Conservation (phyloP, 345 rosid genomes). For the Gossypium bickii region DNA sequence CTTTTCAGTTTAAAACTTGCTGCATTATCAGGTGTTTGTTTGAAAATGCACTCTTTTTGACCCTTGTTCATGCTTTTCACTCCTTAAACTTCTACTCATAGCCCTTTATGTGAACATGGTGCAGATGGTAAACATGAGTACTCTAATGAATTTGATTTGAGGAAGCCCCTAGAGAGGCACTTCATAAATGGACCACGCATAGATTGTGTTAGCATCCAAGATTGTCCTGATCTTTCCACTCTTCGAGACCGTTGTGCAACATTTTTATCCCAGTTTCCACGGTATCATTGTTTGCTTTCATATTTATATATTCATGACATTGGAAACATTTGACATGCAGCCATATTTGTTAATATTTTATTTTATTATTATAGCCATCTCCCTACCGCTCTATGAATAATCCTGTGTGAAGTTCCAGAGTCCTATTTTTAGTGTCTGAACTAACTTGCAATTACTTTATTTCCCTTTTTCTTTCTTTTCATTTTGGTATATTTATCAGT, state of each 20-base stretch:
- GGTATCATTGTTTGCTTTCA: slow-evolving; percentile 36
- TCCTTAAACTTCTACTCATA: background rate
- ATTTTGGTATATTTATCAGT: background rate
- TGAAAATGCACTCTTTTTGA: background rate
- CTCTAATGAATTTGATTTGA: slow-evolving; percentile 82
- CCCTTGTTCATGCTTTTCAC: background rate
- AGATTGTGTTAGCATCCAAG: slow-evolving; percentile 70
- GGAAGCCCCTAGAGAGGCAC: slow-evolving; percentile 91
- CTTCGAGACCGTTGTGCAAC: slow-evolving; percentile 50
- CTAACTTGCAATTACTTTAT: background rate
- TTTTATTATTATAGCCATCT: slow-evolving; percentile 4
- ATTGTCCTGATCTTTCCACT: slow-evolving; percentile 46
- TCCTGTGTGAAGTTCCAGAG: background rate
- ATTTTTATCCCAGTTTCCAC: slow-evolving; percentile 59
- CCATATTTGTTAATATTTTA: background rate
- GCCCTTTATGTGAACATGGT: slow-evolving; percentile 17
- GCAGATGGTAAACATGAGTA: slow-evolving; percentile 65
- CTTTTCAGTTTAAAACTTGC: background rate
- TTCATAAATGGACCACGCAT: slow-evolving; percentile 44
- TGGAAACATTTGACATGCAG: background rate
- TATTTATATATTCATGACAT: background rate
- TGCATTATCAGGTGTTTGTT: background rate
- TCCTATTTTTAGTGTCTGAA: background rate
- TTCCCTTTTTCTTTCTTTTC: background rate
- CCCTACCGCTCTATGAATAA: background rate